These are phyloP conservation scores for Millerozyma miso DNA, from an alignment of 805 yeast species.

Conservation along the genomic window DNA sequence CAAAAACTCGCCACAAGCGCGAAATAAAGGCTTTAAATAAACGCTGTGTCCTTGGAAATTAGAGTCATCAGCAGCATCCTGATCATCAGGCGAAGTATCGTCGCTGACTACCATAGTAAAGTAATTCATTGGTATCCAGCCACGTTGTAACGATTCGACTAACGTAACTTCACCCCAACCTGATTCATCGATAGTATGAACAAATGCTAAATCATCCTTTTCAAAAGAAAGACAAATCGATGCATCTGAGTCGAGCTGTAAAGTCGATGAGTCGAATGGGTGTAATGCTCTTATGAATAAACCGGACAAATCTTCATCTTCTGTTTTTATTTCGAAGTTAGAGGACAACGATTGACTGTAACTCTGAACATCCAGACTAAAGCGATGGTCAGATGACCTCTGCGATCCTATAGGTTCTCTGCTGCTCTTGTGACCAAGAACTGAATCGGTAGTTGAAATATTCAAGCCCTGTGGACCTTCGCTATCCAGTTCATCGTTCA, in stretches of 20 bases:
- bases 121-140: slow-evolving; percentile 86
- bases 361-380: not conserved
- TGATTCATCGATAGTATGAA: slow-evolving; percentile 71
- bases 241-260: slow-evolving; percentile 63
- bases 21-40: slow-evolving; percentile 54
- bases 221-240: slow-evolving; percentile 71
- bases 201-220: slow-evolving; percentile 68
- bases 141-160: slow-evolving; percentile 57
- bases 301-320: slow-evolving; percentile 46
- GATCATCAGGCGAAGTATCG: slow-evolving; percentile 19
- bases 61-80: slow-evolving; percentile 30
- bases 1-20: slow-evolving; percentile 63
- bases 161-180: slow-evolving; percentile 89
- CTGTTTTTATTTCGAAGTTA: slow-evolving; percentile 8
- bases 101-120: slow-evolving; percentile 46
- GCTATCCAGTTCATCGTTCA: not conserved
- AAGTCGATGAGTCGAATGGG: slow-evolving; percentile 52
- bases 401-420: not conserved
- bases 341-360: not conserved
- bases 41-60: slow-evolving; percentile 32
- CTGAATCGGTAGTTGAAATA: slow-evolving; percentile 15
- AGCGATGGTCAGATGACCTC: not conserved
- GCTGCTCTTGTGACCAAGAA: slow-evolving; percentile 13
- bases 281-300: slow-evolving; percentile 57
- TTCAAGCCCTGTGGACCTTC: slow-evolving; percentile 17